A percentile compares a stretch with the other conserved stretches of the same genome.
Conservation (phyloP, 2,329 filamentous ascomycete genomes). For the Stagonosporopsis rhizophila region DNA sequence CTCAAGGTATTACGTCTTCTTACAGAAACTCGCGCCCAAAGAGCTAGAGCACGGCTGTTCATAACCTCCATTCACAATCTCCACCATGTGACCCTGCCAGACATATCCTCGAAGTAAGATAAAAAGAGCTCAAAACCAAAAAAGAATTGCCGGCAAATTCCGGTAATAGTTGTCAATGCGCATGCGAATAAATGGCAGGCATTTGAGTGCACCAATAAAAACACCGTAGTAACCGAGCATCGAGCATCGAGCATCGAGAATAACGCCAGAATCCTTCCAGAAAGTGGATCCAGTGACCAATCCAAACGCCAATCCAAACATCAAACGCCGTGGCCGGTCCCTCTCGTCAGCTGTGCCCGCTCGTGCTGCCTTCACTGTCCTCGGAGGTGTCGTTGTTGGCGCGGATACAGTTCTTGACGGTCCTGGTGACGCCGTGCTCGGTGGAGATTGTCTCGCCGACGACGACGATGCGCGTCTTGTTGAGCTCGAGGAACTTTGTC, state of each 20-base stretch:
- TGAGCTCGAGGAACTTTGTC: conserved; percentile 30
- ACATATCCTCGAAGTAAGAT: background rate
- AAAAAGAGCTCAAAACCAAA: background rate
- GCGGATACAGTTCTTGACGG: conserved; percentile 8
- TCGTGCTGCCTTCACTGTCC: conserved; percentile 25
- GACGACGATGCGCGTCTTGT: conserved; percentile 32
- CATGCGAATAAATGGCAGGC: background rate
- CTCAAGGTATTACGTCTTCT: too few species aligned
- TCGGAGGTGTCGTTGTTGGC: conserved; percentile 15
- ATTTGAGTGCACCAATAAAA: background rate
- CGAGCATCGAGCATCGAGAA: background rate
- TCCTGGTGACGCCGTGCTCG: conserved; percentile 19
- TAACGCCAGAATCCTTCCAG: conserved; percentile 6
- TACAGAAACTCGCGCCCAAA: too few species aligned
- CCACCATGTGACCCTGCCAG: background rate
- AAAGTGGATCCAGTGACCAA: background rate
- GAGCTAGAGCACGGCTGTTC: too few species aligned
- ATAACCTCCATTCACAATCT: too few species aligned
- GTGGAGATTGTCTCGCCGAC: conserved; percentile 36
- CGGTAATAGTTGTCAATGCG: background rate
- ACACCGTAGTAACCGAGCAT: conserved; percentile 1
- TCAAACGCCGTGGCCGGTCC: background rate
- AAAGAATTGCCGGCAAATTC: background rate
- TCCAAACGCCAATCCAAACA: conserved; percentile 1
- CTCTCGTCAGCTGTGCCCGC: conserved; percentile 17